phyloP scores from a whole-genome alignment of 1,284 basidiomycete species.

The Ceratobasidium sp. region DNA sequence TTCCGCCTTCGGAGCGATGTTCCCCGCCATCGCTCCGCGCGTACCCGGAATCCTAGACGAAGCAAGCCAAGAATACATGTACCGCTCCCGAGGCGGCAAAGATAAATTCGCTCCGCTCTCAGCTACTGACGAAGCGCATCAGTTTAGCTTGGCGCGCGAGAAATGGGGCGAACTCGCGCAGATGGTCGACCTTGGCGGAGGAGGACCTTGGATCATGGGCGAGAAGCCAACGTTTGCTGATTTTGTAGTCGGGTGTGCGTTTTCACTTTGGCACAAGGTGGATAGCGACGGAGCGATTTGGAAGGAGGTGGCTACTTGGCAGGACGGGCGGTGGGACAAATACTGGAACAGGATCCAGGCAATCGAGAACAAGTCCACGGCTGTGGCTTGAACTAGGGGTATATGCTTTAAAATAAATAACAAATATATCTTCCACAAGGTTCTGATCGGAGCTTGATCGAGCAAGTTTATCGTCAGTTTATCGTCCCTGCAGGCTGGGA shows the following conservation, averaged over 20 bases:
- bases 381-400: neutral
- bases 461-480: too few species aligned
- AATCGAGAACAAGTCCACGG: neutral
- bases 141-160: neutral
- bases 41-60: neutral
- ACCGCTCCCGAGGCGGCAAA: neutral
- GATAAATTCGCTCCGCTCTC: conserved; percentile 4
- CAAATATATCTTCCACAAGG: too few species aligned
- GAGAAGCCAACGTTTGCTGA: conserved; percentile 39
- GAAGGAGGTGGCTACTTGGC: conserved; percentile 3
- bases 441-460: too few species aligned
- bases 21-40: neutral
- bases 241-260: conserved; percentile 17
- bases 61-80: neutral
- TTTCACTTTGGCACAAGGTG: neutral
- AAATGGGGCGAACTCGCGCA: neutral
- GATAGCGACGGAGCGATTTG: conserved; percentile 3
- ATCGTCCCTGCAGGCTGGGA: too few species aligned
- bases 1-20: neutral
- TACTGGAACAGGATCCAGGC: neutral
- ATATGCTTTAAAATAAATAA: too few species aligned
- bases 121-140: neutral
- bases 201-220: conserved; percentile 43
- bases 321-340: conserved; percentile 11
- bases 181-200: conserved; percentile 11